phyloP scores from a whole-genome alignment of 2,329 filamentous ascomycete genomes.

The Fusarium ambrosium region DNA sequence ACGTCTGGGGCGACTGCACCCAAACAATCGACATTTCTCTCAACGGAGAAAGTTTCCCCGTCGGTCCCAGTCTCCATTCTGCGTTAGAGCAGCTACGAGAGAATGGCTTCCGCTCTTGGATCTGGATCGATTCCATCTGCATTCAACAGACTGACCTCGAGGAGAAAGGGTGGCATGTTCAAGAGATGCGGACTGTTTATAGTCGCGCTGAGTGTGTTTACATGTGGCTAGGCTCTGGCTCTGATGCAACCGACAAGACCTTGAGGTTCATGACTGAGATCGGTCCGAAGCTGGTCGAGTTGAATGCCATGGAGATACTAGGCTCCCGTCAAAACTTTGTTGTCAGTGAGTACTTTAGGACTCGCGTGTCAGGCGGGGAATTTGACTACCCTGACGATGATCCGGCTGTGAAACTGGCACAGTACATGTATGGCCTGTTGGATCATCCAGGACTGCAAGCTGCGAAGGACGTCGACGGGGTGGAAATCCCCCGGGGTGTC shows the following conservation, averaged over 20 bases:
- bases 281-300: neutral
- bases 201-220: conserved; percentile 19
- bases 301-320: neutral
- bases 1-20: neutral
- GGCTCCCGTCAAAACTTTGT: neutral
- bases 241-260: neutral
- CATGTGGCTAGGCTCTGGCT: conserved; percentile 35
- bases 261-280: conserved; percentile 14
- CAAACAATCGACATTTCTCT: neutral
- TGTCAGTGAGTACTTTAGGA: neutral
- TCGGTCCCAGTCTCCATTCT: neutral
- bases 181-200: conserved; percentile 37
- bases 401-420: neutral
- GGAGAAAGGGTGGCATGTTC: conserved; percentile 37
- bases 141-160: conserved; percentile 31
- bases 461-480: neutral
- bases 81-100: neutral
- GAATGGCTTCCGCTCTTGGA: conserved; percentile 17
- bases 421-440: neutral
- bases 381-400: neutral
- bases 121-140: conserved; percentile 44
- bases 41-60: neutral
- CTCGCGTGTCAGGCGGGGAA: neutral
- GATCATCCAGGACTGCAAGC: neutral
- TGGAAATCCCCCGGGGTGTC: neutral